These are phyloP conservation scores for Phyllosticta citribraziliensis DNA, from an alignment of 2,329 filamentous ascomycete species.

Conservation along the genomic window DNA sequence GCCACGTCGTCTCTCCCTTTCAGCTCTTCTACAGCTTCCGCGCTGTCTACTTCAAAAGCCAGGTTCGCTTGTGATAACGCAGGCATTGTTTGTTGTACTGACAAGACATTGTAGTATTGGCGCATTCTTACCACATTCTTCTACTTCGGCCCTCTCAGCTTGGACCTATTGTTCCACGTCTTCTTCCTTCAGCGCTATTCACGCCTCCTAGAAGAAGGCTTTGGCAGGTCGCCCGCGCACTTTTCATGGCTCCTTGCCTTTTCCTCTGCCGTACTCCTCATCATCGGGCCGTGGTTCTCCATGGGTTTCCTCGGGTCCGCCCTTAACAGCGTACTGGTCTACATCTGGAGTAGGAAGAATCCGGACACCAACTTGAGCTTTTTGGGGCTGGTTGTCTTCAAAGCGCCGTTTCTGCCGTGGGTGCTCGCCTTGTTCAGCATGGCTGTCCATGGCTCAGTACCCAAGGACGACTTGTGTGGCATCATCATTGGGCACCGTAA, in stretches of 20 bases:
- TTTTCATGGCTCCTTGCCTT: conserved; percentile 94
- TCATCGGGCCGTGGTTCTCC: conserved; percentile 75
- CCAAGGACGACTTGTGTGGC: conserved; percentile 93
- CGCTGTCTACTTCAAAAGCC: conserved; percentile 81
- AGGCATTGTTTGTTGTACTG: background rate
- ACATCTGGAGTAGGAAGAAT: conserved; percentile 95
- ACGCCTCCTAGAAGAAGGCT: conserved; percentile 86
- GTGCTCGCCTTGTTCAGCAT: conserved; percentile 89
- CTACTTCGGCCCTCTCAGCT: conserved; percentile 88
- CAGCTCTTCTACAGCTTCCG: conserved; percentile 96
- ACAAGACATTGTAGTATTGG: conserved; percentile 62
- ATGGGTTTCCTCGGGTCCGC: conserved; percentile 94
- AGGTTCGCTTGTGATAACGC: conserved; percentile 48
- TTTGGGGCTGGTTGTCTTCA: conserved; percentile 80
- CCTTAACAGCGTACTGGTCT: conserved; percentile 84
- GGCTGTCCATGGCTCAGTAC: conserved; percentile 78
- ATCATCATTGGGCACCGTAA: conserved; percentile 77
- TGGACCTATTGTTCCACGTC: conserved; percentile 93
- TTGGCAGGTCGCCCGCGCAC: conserved; percentile 80
- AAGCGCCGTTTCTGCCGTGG: conserved; percentile 91
- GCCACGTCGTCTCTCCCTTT: conserved; percentile 82
- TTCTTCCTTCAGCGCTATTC: conserved; percentile 98
- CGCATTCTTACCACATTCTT: conserved; percentile 91
- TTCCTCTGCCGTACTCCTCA: conserved; percentile 66
- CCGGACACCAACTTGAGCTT: conserved; percentile 82